Percentiles rank a stretch among this genome's conserved stretches.
These are phyloP conservation scores for Neofusicoccum parvum DNA, from an alignment of 2,329 filamentous ascomycete genomes.

Conservation along the genomic window DNA sequence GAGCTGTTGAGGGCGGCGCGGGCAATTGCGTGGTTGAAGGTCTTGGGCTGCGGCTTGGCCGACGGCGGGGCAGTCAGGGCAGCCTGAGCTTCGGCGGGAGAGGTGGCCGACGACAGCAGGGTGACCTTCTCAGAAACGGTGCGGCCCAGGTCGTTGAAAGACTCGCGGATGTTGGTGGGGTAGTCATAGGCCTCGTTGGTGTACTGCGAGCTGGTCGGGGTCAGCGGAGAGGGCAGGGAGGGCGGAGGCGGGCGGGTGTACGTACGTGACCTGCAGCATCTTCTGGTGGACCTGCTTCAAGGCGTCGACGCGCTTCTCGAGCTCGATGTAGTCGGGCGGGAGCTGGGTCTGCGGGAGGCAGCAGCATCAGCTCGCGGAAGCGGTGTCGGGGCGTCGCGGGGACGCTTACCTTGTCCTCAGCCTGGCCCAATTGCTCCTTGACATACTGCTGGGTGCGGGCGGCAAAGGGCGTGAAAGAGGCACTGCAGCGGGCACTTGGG, in stretches of 20 bases:
- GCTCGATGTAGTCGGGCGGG: constrained; percentile 94
- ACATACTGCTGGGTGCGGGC: constrained; percentile 95
- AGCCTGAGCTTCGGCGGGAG: constrained; percentile 89
- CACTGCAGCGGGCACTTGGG: constrained; percentile 59
- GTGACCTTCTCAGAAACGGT: constrained; percentile 94
- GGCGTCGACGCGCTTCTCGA: constrained; percentile 98
- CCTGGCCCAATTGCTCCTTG: constrained; percentile 95
- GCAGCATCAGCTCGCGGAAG: neutral
- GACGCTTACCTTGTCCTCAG: constrained; percentile 77
- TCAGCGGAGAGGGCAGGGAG: constrained; percentile 24
- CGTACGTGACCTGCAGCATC: constrained; percentile 93
- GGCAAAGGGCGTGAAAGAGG: constrained; percentile 87
- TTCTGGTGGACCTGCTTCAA: constrained; percentile 96
- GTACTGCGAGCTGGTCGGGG: constrained; percentile 75
- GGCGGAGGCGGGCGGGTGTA: constrained; percentile 30
- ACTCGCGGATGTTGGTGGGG: constrained; percentile 96
- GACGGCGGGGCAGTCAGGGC: constrained; percentile 86
- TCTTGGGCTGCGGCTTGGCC: constrained; percentile 97
- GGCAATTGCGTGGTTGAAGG: constrained; percentile 94
- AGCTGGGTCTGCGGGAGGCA: constrained; percentile 77
- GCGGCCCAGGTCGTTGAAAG: constrained; percentile 92
- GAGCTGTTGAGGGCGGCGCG: constrained; percentile 85
- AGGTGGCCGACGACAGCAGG: constrained; percentile 82
- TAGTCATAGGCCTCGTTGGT: constrained; percentile 88
- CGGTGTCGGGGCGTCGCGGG: neutral